phyloP scores from a whole-genome alignment of 2,329 filamentous ascomycete species.

The Xylaria polymorpha region DNA sequence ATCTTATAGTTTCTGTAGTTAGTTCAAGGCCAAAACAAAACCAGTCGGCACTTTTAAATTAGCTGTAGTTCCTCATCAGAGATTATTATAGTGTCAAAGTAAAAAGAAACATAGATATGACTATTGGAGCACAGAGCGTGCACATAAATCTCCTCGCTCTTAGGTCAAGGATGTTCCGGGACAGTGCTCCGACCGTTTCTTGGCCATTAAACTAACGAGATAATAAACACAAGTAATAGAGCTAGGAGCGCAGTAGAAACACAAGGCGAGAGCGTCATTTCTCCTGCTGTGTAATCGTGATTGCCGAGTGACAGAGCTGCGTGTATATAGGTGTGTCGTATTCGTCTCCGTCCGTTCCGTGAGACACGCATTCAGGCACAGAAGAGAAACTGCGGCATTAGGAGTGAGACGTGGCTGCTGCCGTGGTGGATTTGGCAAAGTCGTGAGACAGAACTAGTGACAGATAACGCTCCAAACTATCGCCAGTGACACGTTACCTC shows the following conservation, averaged over 20 bases:
- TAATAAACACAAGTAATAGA: neutral
- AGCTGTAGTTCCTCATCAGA: neutral
- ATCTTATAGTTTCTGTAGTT: neutral
- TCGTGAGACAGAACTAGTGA: neutral
- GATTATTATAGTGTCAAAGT: neutral
- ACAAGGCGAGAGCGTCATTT: neutral
- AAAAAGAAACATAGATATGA: neutral
- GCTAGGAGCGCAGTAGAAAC: neutral
- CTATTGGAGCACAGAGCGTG: neutral
- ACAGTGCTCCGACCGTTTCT: neutral
- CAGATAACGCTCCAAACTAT: neutral
- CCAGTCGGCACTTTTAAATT: neutral
- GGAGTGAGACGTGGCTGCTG: neutral
- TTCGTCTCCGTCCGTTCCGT: neutral
- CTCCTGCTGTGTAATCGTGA: neutral
- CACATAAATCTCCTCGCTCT: neutral
- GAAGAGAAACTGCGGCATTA: neutral
- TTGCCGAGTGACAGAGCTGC: neutral
- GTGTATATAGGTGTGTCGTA: conserved; percentile 4
- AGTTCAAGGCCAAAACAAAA: neutral
- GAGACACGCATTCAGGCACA: neutral
- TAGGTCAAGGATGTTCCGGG: neutral
- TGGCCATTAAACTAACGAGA: neutral
- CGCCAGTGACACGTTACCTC: neutral
- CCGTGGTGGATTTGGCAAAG: neutral